phyloP scores from a whole-genome alignment of 1,284 basidiomycete genomes.

The Cutaneotrichosporon sp. region DNA sequence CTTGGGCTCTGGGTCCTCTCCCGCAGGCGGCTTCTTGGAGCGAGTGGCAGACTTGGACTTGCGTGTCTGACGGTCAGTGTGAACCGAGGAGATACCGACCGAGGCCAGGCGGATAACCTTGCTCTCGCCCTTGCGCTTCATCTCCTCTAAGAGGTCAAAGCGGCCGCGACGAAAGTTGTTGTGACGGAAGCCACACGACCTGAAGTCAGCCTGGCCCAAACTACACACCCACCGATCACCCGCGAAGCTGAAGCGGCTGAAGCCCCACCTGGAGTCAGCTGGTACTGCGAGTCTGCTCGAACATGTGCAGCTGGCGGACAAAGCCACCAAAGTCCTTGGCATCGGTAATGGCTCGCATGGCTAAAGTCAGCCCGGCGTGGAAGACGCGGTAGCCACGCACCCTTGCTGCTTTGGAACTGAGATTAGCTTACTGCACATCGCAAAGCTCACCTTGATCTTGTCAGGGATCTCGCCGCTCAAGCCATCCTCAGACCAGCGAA shows the following conservation, averaged over 20 bases:
- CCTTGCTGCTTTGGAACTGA: conserved; percentile 19
- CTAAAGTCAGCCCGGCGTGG: conserved; percentile 3
- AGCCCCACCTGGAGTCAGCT: conserved; percentile 22
- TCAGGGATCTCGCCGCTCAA: conserved; percentile 15
- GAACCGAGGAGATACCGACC: not conserved
- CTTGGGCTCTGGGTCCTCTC: too few relatives aligned
- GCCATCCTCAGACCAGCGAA: conserved; percentile 18
- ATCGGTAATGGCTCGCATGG: conserved; percentile 23
- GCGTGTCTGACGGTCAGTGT: not conserved
- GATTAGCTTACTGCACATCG: not conserved
- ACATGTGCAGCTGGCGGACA: conserved; percentile 27
- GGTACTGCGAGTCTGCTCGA: not conserved
- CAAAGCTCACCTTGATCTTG: conserved; percentile 12
- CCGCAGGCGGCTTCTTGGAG: not conserved
- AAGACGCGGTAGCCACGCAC: not conserved
- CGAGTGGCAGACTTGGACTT: not conserved
- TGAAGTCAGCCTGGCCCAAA: not conserved
- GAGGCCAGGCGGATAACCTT: conserved; percentile 4
- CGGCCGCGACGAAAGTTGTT: conserved; percentile 7
- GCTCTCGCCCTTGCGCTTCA: conserved; percentile 17
- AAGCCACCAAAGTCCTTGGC: conserved; percentile 21
- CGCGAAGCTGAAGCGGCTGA: conserved; percentile 11
- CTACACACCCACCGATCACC: not conserved
- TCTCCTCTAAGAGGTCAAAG: conserved; percentile 11
- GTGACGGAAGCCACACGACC: conserved; percentile 21